Base-by-base conservation (phyloP, 192 early-diverging fungal genomes). In the Coemansia sp. region DNA sequence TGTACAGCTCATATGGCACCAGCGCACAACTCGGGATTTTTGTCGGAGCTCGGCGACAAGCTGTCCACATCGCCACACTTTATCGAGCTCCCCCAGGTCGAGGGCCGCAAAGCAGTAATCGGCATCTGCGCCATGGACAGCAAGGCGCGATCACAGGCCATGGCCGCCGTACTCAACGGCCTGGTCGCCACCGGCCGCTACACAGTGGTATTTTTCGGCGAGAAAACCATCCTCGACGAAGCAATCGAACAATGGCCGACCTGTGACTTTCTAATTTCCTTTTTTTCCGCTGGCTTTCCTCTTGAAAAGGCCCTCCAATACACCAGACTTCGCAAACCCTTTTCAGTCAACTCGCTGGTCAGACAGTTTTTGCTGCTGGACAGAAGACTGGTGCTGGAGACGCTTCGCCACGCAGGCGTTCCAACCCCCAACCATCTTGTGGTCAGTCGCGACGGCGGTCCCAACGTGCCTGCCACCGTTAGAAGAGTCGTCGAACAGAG, bases 161-260 rank as follows among this genome's bases (percentile, higher is more conserved):
- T 99, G 96, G 83, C 92, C 40, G 94, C 93, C 76, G 95, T 99
- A 58, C 78, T 99, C 33, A 86, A 90, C 72, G 83, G 85, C 18
- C 80, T 93, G 48, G 61, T 90, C 17, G 77, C 74, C 16, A 83
- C 72, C 48, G 91, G 87, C 2, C 84, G 89, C 40, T 96, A 94
- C 68, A 87, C 92, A 61, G 89, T 91, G 12, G 83, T 96, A 38
- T 90, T 96, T 63, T 97, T 97, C 83, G 95, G 95, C 5, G 95
- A 99, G 74, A 97, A 99, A 74, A 93, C 94, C 10, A 94, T 99
- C 63, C 82, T 97, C 0, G 94, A 99, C 69, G 96, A 99, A 87
- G 87, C 85, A 56, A 87, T 95, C 7, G 87, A 90, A 40, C 85
- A 88, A 60, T 97, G 96, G 96, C 96, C 96, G 6, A 76, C 82